Base-by-base conservation (phyloP, 805 yeast species). In the Barnettozyma botsteinii region DNA sequence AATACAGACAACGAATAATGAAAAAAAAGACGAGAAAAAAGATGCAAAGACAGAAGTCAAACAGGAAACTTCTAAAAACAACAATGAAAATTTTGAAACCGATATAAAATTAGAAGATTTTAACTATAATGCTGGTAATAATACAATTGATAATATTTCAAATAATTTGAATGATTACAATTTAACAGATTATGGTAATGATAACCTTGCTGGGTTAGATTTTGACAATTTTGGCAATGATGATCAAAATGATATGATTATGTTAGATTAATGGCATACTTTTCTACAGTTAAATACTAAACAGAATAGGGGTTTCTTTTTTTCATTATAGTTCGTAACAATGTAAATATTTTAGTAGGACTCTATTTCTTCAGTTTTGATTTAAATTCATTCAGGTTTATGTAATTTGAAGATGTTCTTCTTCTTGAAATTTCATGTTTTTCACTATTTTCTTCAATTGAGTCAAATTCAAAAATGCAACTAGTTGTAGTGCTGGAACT, bases 381-480 rank as follows among this genome's bases (percentile, higher is more conserved):
- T 23, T 26, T 34, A 13, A 44, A 41, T 11, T 40, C 48, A 26
- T 38, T 43, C 15, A 47, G 25, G 31, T 42, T 49, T 10, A 47
- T 44, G 25, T 49, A 49, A 22, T 49, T 49, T 10, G 52, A 47
- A 5, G 49, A 44, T 2, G 46, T 38, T 8, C 45, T 46, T 41
- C 52, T 49, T n/a, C 12, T 22, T 14, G 18, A n/a, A 3, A 18
- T 19, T 13, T 13, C n/a, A n/a, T n/a, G n/a, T 18, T 5, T 17
- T 22, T 24, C 14, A 11, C 17, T 29, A 25, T 13, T 17, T 2
- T 11, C 24, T 33, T 22, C 28, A 25, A 13, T 25, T 25, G 32
- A 4, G 19, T 32, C 35, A 25, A 35, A 27, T 21, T 38, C 37
- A 17, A 31, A 25, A 4, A 18, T 26, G 18, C 25, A 34, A 14